Base-by-base conservation (phyloP, 305 asterid species). In the Withania somnifera region DNA sequence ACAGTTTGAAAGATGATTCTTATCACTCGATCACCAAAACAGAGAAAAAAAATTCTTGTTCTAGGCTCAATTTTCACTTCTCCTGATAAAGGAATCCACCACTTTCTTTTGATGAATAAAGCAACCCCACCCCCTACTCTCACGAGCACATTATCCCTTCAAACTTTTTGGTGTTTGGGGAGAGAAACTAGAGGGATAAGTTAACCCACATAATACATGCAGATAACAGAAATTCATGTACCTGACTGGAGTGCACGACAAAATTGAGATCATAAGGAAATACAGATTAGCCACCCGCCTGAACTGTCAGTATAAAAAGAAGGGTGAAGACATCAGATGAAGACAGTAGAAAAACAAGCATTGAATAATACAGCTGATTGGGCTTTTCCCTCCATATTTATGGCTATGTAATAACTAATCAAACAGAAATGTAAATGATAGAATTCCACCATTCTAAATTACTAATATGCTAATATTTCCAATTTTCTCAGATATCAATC, bases 251-350 rank as follows among this genome's bases (percentile, higher is more conserved):
- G 99, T 97, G 89, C 98, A 97, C 69, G 99, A 97, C 92, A 97
- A 85, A 88, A 95, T 91, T 81, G 99, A 97, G 88, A 97, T 97
- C 97, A 95, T 91, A 84, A 97, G 98, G 87, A 95, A 97, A 90
- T 97, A 97, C 89, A 95, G 96, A 91, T 97, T 97, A 84, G 99
- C 99, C 97, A 97, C 99, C 94, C 99, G 95, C 91, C 98, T 95
- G 93, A 97, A 95, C 99, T 97, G 99, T 90, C 97, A 87, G 86
- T 83, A 86, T 79, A 87, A 81, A 52, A 86, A 81, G 69, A 85
- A 79, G 83, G 84, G 81, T 69, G 85, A 85, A 38, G 11, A 52
- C 19, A 92, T 91, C 88, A 86, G 90, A 84, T 82, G 83, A 87
- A 88, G 82, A 71, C 78, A 61, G 84, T 56, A 52, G 68, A 75